These are phyloP conservation scores for Fusarium aywerte DNA, from an alignment of 2,329 filamentous ascomycete species.

Conservation along the genomic window DNA sequence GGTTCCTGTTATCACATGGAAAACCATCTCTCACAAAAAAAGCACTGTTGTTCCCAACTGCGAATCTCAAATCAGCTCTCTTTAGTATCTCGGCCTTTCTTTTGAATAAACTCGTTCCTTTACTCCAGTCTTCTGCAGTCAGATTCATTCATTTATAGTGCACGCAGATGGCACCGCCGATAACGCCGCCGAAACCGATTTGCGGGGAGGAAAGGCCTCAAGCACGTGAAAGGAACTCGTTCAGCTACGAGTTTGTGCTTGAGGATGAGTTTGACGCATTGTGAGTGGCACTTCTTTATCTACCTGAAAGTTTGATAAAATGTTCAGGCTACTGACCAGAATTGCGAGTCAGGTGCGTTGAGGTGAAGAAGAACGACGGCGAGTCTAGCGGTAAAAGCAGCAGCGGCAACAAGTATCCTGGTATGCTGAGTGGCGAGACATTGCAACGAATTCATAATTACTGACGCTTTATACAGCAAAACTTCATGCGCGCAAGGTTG, in stretches of 20 bases:
- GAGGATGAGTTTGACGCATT: constrained; percentile 67
- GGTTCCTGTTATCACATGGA: constrained; percentile 28
- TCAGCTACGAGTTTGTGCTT: constrained; percentile 53
- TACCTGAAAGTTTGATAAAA: too few relatives aligned
- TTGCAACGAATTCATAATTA: background rate
- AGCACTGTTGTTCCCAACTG: constrained; percentile 13
- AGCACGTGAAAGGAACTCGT: constrained; percentile 32
- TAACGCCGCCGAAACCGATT: constrained; percentile 32
- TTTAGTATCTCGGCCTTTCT: background rate
- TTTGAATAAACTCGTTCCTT: background rate
- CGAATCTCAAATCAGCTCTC: background rate
- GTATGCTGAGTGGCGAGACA: constrained; percentile 38
- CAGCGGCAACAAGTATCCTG: constrained; percentile 52
- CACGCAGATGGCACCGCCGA: constrained; percentile 32
- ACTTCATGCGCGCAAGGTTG: constrained; percentile 67
- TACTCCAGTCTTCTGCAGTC: background rate
- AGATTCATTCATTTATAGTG: constrained; percentile 5
- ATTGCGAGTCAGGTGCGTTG: constrained; percentile 48
- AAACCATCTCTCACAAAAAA: constrained; percentile 5
- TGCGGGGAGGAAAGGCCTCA: constrained; percentile 35
- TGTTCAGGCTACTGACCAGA: constrained; percentile 1
- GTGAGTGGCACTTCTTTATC: constrained; percentile 51
- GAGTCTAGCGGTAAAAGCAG: constrained; percentile 30
- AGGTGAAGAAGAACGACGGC: constrained; percentile 49
- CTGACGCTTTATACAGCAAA: constrained; percentile 57